Percentiles rank a stretch among this genome's conserved stretches.
Evolutionary conservation across 495 filamentous ascomycete genomes (phyloP).

Genomic region (Xylaria intraflava): DNA sequence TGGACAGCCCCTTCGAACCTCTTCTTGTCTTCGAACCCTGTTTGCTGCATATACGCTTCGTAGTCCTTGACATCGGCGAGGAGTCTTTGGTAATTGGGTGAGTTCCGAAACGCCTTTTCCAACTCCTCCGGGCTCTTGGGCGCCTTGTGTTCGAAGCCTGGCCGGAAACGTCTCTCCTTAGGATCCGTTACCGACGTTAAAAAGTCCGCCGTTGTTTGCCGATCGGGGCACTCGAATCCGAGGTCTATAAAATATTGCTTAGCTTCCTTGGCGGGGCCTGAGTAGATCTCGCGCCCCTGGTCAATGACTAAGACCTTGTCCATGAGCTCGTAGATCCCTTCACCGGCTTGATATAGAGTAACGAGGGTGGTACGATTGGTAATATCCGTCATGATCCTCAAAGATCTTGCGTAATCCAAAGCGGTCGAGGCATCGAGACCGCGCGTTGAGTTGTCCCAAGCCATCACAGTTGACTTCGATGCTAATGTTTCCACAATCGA

Average conservation of each 20-base stretch:
- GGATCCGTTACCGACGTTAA: slow-evolving; percentile 68
- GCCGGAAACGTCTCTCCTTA: slow-evolving; percentile 54
- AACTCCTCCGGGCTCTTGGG: slow-evolving; percentile 72
- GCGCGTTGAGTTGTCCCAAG: slow-evolving; percentile 70
- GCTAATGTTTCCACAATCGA: slow-evolving; percentile 49
- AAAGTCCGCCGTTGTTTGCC: slow-evolving; percentile 65
- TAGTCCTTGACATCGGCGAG: slow-evolving; percentile 46
- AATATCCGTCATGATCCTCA: slow-evolving; percentile 79
- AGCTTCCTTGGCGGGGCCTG: slow-evolving; percentile 54
- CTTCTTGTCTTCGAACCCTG: slow-evolving; percentile 55
- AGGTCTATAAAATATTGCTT: slow-evolving; percentile 59
- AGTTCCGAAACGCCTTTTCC: slow-evolving; percentile 57
- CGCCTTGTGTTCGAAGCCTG: slow-evolving; percentile 57
- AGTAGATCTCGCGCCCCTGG: slow-evolving; percentile 63
- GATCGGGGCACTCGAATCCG: slow-evolving; percentile 50
- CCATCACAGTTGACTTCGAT: slow-evolving; percentile 44
- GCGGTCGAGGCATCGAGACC: slow-evolving; percentile 75
- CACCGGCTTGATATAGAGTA: slow-evolving; percentile 77
- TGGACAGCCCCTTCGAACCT: slow-evolving; percentile 63
- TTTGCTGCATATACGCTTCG: slow-evolving; percentile 34
- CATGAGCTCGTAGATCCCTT: slow-evolving; percentile 78
- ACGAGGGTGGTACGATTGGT: slow-evolving; percentile 75
- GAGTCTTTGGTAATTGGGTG: slow-evolving; percentile 42
- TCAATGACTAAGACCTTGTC: slow-evolving; percentile 65
- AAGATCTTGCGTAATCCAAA: slow-evolving; percentile 68